These are phyloP conservation scores for Blastocystis sp. DNA, from an alignment of 352 stramenopile species.

Conservation along the genomic window DNA sequence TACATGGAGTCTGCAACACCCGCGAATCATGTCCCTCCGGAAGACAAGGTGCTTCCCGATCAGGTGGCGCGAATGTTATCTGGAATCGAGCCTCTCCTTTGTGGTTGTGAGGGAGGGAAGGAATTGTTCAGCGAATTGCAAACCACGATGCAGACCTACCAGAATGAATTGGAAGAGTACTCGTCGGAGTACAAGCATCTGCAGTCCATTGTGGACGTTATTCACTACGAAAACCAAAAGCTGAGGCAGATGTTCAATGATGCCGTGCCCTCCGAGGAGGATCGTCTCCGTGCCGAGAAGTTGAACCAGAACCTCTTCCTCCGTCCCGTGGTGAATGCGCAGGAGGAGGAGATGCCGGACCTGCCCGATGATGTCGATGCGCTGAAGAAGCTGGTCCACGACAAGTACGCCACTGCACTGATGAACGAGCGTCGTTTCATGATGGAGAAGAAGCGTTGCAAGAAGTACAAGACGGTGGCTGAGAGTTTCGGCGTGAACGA, in stretches of 20 bases:
- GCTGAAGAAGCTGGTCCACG: slow-evolving; percentile 70
- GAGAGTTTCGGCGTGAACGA: background rate
- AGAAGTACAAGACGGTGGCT: slow-evolving; percentile 35
- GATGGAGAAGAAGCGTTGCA: slow-evolving; percentile 54
- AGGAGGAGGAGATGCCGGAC: background rate
- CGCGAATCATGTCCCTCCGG: background rate
- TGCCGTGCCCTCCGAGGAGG: background rate
- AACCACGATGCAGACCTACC: background rate
- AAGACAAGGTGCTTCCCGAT: background rate
- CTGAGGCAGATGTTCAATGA: slow-evolving; percentile 51
- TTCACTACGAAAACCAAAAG: slow-evolving; percentile 70
- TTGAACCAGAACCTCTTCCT: background rate
- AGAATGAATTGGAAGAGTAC: background rate
- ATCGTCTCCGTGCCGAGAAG: background rate
- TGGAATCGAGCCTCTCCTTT: background rate
- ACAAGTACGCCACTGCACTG: slow-evolving; percentile 57
- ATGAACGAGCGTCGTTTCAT: slow-evolving; percentile 63
- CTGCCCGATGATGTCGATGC: slow-evolving; percentile 29
- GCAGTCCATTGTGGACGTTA: background rate
- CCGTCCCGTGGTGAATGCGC: background rate
- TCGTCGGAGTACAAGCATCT: background rate
- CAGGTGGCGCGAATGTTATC: background rate
- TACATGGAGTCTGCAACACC: too few relatives aligned
- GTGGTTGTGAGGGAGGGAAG: background rate
- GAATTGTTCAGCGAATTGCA: background rate